Conservation (phyloP, 805 yeast species). For the Nakazawaea molendinolei region DNA sequence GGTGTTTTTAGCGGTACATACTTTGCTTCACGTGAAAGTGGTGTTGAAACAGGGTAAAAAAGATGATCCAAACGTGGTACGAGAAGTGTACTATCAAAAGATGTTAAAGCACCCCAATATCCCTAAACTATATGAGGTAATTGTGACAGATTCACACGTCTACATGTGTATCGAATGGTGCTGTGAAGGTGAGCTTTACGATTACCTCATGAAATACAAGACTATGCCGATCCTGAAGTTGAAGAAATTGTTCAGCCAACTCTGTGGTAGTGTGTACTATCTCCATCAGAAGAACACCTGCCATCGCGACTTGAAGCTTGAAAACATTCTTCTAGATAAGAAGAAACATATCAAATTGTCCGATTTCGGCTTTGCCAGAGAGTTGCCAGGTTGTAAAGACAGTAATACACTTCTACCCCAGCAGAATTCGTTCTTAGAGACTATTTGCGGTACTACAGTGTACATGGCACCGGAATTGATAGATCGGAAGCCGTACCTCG, state of each 20-base stretch:
- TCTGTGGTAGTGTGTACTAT: slow-evolving; percentile 59
- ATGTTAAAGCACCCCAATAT: slow-evolving; percentile 81
- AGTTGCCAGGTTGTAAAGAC: slow-evolving; percentile 28
- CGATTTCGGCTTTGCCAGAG: slow-evolving; percentile 94
- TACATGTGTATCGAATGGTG: slow-evolving; percentile 93
- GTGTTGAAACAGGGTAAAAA: slow-evolving; percentile 79
- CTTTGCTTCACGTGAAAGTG: slow-evolving; percentile 64
- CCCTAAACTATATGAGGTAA: slow-evolving; percentile 78
- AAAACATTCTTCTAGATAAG: slow-evolving; percentile 61
- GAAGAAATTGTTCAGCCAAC: slow-evolving; percentile 52
- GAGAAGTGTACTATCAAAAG: slow-evolving; percentile 85
- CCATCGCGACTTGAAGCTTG: slow-evolving; percentile 81
- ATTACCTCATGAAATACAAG: slow-evolving; percentile 48
- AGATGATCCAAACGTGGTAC: slow-evolving; percentile 76
- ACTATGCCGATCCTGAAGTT: slow-evolving; percentile 46
- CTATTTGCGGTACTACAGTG: slow-evolving; percentile 90
- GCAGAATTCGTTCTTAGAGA: slow-evolving; percentile 44
- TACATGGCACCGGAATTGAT: slow-evolving; percentile 96
- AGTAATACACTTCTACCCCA: slow-evolving; percentile 1
- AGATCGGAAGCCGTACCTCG: slow-evolving; percentile 62
- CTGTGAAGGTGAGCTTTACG: slow-evolving; percentile 72
- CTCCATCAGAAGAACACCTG: slow-evolving; percentile 74
- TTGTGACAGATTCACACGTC: slow-evolving; percentile 69
- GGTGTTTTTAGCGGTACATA: slow-evolving; percentile 79
- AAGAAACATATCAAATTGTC: slow-evolving; percentile 64